Evolutionary conservation across 306 rosid species (phyloP).

Genomic region (Canavalia ensiformis): DNA sequence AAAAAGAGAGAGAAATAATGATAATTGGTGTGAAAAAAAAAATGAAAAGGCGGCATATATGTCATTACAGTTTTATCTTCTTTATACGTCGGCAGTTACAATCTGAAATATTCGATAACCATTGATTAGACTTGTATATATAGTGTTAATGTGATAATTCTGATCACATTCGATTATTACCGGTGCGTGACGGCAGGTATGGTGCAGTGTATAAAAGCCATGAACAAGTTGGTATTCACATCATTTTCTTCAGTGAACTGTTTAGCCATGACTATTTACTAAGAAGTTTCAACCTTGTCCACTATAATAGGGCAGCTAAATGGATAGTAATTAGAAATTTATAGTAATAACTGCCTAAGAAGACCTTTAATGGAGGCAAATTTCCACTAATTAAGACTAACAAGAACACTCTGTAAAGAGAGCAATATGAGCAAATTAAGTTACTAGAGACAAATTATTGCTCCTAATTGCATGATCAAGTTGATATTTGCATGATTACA

Average conservation of each 20-base stretch:
- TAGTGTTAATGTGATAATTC: not conserved
- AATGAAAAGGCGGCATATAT: too few species aligned
- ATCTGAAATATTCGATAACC: not conserved
- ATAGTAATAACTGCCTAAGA: not conserved
- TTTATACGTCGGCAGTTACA: not conserved
- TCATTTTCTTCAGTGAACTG: slow-evolving; percentile 15
- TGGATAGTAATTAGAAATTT: not conserved
- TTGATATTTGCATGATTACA: slow-evolving; percentile 41
- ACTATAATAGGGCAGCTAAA: not conserved
- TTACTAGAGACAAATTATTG: slow-evolving; percentile 13
- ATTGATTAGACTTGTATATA: slow-evolving; percentile 11
- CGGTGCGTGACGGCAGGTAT: not conserved
- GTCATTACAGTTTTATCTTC: too few species aligned
- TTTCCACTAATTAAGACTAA: slow-evolving; percentile 4
- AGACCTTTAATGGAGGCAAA: not conserved
- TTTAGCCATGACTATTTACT: not conserved
- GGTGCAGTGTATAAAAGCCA: slow-evolving; percentile 7
- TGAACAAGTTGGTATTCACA: not conserved
- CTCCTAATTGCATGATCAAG: slow-evolving; percentile 43
- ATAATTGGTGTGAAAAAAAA: not conserved
- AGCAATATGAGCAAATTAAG: slow-evolving; percentile 16
- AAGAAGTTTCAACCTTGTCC: not conserved
- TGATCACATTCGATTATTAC: not conserved
- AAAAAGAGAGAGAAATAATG: not conserved
- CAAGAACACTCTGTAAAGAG: not conserved